Conservation (phyloP, 1,284 basidiomycete genomes). For the Tremellales sp. region DNA sequence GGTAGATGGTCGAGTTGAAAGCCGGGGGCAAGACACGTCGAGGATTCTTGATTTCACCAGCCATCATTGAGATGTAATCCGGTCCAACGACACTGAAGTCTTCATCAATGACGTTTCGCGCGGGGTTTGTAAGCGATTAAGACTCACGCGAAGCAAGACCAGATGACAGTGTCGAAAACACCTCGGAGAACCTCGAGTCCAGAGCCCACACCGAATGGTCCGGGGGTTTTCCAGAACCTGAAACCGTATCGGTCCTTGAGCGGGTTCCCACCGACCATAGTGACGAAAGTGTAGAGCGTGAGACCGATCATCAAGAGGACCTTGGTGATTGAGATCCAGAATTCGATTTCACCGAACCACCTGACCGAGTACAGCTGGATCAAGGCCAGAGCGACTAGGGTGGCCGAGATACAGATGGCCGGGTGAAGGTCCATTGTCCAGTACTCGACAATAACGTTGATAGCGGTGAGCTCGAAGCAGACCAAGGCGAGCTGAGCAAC, state of each 20-base stretch:
- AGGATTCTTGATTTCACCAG: slow-evolving; percentile 28
- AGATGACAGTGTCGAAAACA: slow-evolving; percentile 29
- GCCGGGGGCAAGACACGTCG: slow-evolving; percentile 38
- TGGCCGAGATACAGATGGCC: slow-evolving; percentile 26
- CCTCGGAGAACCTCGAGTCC: slow-evolving; percentile 29
- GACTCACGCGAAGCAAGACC: slow-evolving; percentile 33
- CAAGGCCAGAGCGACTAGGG: slow-evolving; percentile 18
- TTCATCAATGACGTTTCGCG: not conserved
- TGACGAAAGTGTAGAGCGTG: slow-evolving; percentile 35
- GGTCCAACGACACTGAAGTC: slow-evolving; percentile 20
- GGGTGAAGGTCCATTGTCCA: slow-evolving; percentile 24
- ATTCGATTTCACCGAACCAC: slow-evolving; percentile 32
- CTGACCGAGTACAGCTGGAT: slow-evolving; percentile 28
- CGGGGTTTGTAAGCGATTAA: not conserved
- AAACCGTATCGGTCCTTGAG: slow-evolving; percentile 27
- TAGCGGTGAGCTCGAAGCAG: slow-evolving; percentile 22
- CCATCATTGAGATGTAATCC: slow-evolving; percentile 30
- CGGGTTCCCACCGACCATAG: slow-evolving; percentile 39
- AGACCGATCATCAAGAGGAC: slow-evolving; percentile 35
- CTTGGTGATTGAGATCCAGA: slow-evolving; percentile 37
- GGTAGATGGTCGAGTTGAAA: slow-evolving; percentile 36
- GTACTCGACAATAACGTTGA: slow-evolving; percentile 33
- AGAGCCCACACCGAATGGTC: slow-evolving; percentile 21
- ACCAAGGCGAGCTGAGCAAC: slow-evolving; percentile 25
- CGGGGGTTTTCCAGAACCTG: slow-evolving; percentile 39